Evolutionary conservation across 176 grass and related monocot genomes (phyloP).

Genomic region (Sorghum bicolor): Sorghum_bicolor_NCBIv3 NC_012874.2:1297501-1298000

Average conservation of each 20-base stretch:
- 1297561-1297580: too few relatives aligned
- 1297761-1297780: too few relatives aligned
- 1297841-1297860: neutral
- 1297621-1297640: too few relatives aligned
- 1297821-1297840: neutral
- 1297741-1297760: neutral
- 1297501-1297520: too few relatives aligned
- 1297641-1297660: too few relatives aligned
- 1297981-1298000: neutral
- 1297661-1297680: too few relatives aligned
- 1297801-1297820: constrained; percentile 2
- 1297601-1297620: too few relatives aligned
- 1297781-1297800: neutral
- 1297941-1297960: neutral
- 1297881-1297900: neutral
- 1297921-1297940: neutral
- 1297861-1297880: neutral
- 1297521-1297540: too few relatives aligned
- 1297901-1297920: neutral
- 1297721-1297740: neutral
- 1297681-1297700: too few relatives aligned
- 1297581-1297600: too few relatives aligned
- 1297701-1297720: too few relatives aligned
- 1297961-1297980: neutral
- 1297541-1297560: too few relatives aligned